A percentile compares a stretch with the other conserved stretches of the same genome.
Evolutionary conservation across 2,329 filamentous ascomycete species (phyloP).

Genomic region (Penicillium sclerotiorum): DNA sequence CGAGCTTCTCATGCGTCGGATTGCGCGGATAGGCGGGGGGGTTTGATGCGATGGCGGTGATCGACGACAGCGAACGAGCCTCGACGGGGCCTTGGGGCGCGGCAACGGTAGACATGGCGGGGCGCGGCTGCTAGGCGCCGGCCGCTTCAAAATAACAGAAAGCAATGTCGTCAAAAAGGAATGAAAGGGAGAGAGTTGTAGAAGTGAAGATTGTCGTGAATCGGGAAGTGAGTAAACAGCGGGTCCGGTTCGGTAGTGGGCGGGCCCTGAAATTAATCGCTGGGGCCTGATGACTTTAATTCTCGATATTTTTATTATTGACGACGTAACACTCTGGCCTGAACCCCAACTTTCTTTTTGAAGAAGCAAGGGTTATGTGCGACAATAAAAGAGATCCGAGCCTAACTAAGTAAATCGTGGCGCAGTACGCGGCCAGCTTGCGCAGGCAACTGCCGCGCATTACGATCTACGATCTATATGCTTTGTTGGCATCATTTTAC

Average conservation of each 20-base stretch:
- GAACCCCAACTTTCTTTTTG: slow-evolving; percentile 2
- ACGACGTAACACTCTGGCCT: slow-evolving; percentile 8
- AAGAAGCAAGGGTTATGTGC: slow-evolving; percentile 17
- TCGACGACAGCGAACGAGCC: slow-evolving; percentile 77
- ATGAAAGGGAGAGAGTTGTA: too few relatives aligned
- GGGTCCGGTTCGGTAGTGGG: slow-evolving; percentile 19
- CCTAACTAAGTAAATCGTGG: slow-evolving; percentile 27
- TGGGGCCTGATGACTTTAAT: slow-evolving; percentile 2
- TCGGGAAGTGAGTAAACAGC: slow-evolving; percentile 18
- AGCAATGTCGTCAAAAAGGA: too few relatives aligned
- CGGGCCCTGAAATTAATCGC: slow-evolving; percentile 8
- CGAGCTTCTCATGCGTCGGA: slow-evolving; percentile 67
- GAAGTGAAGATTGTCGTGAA: slow-evolving; percentile 1
- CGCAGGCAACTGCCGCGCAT: slow-evolving; percentile 12
- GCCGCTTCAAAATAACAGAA: slow-evolving; percentile 1
- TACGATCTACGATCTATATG: slow-evolving; percentile 17
- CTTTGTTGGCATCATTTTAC: too few relatives aligned
- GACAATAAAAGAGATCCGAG: slow-evolving; percentile 15
- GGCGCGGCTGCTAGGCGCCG: slow-evolving; percentile 32
- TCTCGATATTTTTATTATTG: neutral
- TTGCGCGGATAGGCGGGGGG: slow-evolving; percentile 84
- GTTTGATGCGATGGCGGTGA: slow-evolving; percentile 80
- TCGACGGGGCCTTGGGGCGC: slow-evolving; percentile 57
- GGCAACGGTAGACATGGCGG: slow-evolving; percentile 26
- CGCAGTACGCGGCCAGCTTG: slow-evolving; percentile 23